These are phyloP conservation scores for Pseudodiploospora longispora DNA, from an alignment of 2,329 filamentous ascomycete species.

Conservation along the genomic window DNA sequence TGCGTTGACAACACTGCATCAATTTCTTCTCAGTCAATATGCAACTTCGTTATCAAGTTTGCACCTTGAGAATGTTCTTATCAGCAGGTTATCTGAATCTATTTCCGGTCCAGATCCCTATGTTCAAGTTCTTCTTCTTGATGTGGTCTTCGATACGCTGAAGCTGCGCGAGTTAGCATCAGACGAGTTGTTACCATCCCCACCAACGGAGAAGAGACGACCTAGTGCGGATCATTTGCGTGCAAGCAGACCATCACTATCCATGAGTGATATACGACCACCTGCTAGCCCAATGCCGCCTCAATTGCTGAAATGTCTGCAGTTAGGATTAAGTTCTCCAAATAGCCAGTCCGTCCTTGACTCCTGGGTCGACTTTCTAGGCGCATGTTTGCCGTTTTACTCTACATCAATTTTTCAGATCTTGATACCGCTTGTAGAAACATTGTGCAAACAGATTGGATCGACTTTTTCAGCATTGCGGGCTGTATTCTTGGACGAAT, in stretches of 20 bases:
- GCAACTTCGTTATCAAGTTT: conserved; percentile 50
- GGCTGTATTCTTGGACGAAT: conserved; percentile 44
- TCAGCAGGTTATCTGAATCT: conserved; percentile 57
- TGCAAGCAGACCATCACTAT: conserved; percentile 30
- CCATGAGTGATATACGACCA: conserved; percentile 19
- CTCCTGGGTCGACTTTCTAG: conserved; percentile 83
- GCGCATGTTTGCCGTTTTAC: conserved; percentile 77
- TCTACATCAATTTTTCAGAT: conserved; percentile 81
- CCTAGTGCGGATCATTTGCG: conserved; percentile 33
- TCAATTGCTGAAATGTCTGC: conserved; percentile 73
- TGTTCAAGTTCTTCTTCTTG: conserved; percentile 69
- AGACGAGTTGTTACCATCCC: conserved; percentile 33
- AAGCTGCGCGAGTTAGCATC: conserved; percentile 49
- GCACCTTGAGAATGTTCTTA: conserved; percentile 62
- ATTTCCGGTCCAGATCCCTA: conserved; percentile 56
- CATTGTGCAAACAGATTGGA: conserved; percentile 71
- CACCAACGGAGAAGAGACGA: conserved; percentile 39
- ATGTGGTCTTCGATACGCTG: conserved; percentile 67
- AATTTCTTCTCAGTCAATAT: conserved; percentile 58
- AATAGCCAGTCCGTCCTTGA: conserved; percentile 73
- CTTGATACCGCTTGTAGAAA: conserved; percentile 83
- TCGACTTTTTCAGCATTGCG: conserved; percentile 65
- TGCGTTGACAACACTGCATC: conserved; percentile 61
- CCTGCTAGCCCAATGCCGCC: conserved; percentile 46
- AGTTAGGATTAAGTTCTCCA: conserved; percentile 68